Base-by-base conservation (phyloP, 164 flowering plant genomes). In the Chimonanthus praecox region DNA sequence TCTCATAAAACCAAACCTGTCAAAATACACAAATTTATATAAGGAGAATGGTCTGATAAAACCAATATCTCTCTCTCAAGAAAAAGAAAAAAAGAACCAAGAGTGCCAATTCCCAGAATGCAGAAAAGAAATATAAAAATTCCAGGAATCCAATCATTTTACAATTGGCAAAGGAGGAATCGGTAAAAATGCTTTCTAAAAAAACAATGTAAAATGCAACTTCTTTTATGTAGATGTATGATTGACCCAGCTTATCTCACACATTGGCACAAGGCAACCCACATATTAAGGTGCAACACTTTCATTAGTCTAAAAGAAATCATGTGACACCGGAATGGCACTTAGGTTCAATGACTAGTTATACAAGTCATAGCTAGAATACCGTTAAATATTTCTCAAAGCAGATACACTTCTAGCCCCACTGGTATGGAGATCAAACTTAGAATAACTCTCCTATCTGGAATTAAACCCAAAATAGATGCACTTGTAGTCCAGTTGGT, bases 1-100 rank as follows among this genome's bases (percentile, higher is more conserved):
- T 18, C 64, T 10, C 49, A 15, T n/a, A 71, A 11, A 44, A 71
- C 49, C 10, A 3, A 13, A 88, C 91, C 99, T 96, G 69, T 63
- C 64, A 78, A 76, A 16, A 58, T 6, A 50, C 43, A 46, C 47
- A 64, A 58, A 43, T 51, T 21, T 7, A 70, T 21, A 16, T 33
- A 46, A 21, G 20, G n/a, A 51, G 47, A 54, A 48, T 15, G 51
- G 16, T 18, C 64, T 10, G 64, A 15, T n/a, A 71, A 11, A 44
- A 71, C 49, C 10, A 3, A 44, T 15, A 65, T 45, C 58, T 15
- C 13, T 51, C 58, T 15, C 13, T 15, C 58, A 51, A 51, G 58
- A 9, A 15, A 10, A 10, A 51, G 13, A 50, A 51, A 51, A 51
- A 51, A 15, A 15, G 13, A 51, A 9, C 58, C 58, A 51, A 8